These are phyloP conservation scores for Hanseniaspora thailandica DNA, from an alignment of 805 yeast species.

Conservation along the genomic window DNA sequence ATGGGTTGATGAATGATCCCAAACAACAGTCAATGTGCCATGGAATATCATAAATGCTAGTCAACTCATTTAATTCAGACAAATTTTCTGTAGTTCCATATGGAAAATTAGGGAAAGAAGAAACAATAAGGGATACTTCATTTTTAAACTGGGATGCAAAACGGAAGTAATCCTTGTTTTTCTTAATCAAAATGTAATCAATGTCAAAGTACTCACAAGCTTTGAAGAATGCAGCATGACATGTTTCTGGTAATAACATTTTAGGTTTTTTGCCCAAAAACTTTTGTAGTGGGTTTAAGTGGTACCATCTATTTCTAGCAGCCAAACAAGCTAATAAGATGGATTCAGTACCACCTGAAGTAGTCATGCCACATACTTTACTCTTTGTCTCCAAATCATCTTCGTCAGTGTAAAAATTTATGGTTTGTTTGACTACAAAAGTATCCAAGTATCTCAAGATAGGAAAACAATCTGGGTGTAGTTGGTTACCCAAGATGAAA, in stretches of 20 bases:
- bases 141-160: constrained; percentile 55
- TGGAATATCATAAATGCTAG: constrained; percentile 49
- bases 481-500: constrained; percentile 81
- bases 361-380: constrained; percentile 58
- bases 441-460: constrained; percentile 94
- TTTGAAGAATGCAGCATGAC: constrained; percentile 91
- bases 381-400: not conserved
- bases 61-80: constrained; percentile 53
- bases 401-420: constrained; percentile 41
- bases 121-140: constrained; percentile 57
- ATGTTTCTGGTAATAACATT: constrained; percentile 75
- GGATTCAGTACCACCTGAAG: constrained; percentile 95
- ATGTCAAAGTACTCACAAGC: constrained; percentile 87
- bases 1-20: constrained; percentile 72
- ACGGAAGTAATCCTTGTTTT: constrained; percentile 46
- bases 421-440: constrained; percentile 85
- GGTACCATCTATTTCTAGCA: constrained; percentile 53
- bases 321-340: constrained; percentile 73
- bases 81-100: constrained; percentile 93
- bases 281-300: constrained; percentile 36
- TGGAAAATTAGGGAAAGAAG: constrained; percentile 95
- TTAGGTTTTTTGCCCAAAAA: constrained; percentile 64
- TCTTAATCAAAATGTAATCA: constrained; percentile 48
- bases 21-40: constrained; percentile 92
- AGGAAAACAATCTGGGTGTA: constrained; percentile 95